A percentile compares a stretch with the other conserved stretches of the same genome.
Conservation (phyloP, 345 rosid genomes). For the Linum trigynum region DNA sequence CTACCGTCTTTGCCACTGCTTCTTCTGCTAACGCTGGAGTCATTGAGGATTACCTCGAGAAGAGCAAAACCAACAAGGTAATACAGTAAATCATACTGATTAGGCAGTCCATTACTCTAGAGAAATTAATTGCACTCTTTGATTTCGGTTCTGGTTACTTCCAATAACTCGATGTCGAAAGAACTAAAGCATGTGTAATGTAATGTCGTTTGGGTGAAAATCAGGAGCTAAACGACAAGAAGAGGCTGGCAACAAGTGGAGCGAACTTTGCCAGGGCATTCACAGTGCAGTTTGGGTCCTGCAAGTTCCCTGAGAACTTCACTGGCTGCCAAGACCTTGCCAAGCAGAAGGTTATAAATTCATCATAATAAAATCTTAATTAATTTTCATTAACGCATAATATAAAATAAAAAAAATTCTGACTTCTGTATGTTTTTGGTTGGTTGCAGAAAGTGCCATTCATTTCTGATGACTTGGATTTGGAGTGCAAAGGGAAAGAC, state of each 20-base stretch:
- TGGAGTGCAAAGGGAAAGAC: slow-evolving; percentile 96
- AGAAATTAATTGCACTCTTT: neutral
- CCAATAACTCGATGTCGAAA: neutral
- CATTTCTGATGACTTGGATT: slow-evolving; percentile 59
- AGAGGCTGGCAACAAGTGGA: slow-evolving; percentile 92
- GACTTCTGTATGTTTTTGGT: no score
- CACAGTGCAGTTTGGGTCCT: slow-evolving; percentile 82
- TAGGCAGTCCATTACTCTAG: no score
- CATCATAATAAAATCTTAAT: neutral
- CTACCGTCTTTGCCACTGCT: slow-evolving; percentile 54
- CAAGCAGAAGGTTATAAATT: slow-evolving; percentile 65
- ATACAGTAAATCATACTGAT: neutral
- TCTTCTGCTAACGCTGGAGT: slow-evolving; percentile 76
- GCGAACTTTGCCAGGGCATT: slow-evolving; percentile 94
- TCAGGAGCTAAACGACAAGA: slow-evolving; percentile 91
- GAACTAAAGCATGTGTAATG: neutral
- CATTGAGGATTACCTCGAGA: slow-evolving; percentile 91
- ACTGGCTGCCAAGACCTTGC: slow-evolving; percentile 99
- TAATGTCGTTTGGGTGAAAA: neutral
- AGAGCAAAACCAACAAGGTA: slow-evolving; percentile 94
- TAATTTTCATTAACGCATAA: no score
- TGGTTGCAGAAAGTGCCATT: slow-evolving; percentile 85
- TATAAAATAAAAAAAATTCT: no score
- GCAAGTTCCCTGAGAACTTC: slow-evolving; percentile 98
- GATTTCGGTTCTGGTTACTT: neutral